Evolutionary conservation across 139 green algal species (phyloP).

Genomic region (Nannochloris sp.): DNA sequence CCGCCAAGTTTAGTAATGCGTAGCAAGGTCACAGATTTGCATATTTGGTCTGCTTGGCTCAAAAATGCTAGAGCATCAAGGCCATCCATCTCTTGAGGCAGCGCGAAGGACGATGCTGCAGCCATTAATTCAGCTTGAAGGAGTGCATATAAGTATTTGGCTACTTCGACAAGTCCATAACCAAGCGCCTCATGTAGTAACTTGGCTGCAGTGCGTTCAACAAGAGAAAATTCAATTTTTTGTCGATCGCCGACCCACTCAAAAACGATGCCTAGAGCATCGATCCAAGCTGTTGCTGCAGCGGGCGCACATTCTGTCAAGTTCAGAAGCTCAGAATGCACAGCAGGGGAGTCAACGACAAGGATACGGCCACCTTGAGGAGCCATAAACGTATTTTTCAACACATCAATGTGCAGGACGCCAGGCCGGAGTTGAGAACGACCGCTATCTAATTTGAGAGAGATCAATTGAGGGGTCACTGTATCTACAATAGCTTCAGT

Average conservation of each 20-base stretch:
- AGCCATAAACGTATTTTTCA: constrained; percentile 13
- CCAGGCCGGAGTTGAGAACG: constrained; percentile 8
- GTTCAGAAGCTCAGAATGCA: constrained; percentile 5
- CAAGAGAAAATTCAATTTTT: constrained; percentile 10
- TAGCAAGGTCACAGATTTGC: not conserved
- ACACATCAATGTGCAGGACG: constrained; percentile 27
- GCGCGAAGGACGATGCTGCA: not conserved
- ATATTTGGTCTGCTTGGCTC: not conserved
- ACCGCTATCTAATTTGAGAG: not conserved
- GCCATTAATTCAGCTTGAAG: not conserved
- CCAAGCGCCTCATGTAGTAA: constrained; percentile 10
- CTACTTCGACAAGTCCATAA: constrained; percentile 7
- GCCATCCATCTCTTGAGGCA: not conserved
- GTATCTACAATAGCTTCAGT: not conserved
- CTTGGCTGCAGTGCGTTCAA: constrained; percentile 11
- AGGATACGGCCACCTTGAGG: constrained; percentile 8
- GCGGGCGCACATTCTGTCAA: constrained; percentile 5
- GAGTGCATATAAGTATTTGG: constrained; percentile 2
- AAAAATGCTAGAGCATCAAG: constrained; percentile 14
- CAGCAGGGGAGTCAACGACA: constrained; percentile 11
- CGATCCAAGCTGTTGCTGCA: not conserved
- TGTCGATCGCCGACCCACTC: constrained; percentile 8
- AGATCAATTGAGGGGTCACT: not conserved
- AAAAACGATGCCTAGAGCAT: constrained; percentile 18
- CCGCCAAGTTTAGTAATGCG: constrained; percentile 9